phyloP scores from a whole-genome alignment of 2,329 filamentous ascomycete species.

The Cladophialophora chaetospira region DNA sequence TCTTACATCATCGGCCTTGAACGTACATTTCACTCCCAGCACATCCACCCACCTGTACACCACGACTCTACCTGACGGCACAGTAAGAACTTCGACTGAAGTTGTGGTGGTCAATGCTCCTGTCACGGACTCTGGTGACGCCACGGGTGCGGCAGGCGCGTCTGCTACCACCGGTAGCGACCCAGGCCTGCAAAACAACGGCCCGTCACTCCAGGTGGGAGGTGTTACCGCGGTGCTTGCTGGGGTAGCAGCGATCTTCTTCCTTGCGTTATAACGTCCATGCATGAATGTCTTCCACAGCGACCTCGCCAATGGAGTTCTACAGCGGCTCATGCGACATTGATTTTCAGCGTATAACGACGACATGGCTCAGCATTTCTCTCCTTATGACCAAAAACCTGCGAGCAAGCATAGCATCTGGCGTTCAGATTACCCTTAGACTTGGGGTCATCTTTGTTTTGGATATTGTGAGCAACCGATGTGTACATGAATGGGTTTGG shows the following conservation, averaged over 20 bases:
- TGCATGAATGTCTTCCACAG: not conserved
- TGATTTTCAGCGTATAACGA: constrained; percentile 26
- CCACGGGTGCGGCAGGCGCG: constrained; percentile 29
- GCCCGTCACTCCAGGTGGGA: constrained; percentile 35
- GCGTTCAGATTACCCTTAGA: constrained; percentile 17
- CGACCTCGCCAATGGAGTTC: not conserved
- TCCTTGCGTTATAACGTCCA: constrained; percentile 19
- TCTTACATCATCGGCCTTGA: constrained; percentile 31
- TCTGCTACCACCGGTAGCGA: constrained; percentile 32
- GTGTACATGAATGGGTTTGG: constrained; percentile 18
- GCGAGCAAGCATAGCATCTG: constrained; percentile 28
- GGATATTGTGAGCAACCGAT: constrained; percentile 4
- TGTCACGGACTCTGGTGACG: constrained; percentile 33
- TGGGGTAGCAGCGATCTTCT: constrained; percentile 16
- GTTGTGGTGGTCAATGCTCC: constrained; percentile 48
- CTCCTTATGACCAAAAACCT: constrained; percentile 28
- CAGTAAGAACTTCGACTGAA: constrained; percentile 46
- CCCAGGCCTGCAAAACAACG: constrained; percentile 46
- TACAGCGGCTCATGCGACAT: constrained; percentile 8
- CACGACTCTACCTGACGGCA: constrained; percentile 47
- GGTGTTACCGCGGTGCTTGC: constrained; percentile 11
- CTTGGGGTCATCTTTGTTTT: not conserved
- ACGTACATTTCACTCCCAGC: constrained; percentile 35
- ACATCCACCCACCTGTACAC: constrained; percentile 46
- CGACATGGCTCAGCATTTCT: constrained; percentile 31